Percentiles rank a stretch among this genome's conserved stretches.
phyloP scores from a whole-genome alignment of 768 basidiomycete genomes.

The Boletellus sp. region DNA sequence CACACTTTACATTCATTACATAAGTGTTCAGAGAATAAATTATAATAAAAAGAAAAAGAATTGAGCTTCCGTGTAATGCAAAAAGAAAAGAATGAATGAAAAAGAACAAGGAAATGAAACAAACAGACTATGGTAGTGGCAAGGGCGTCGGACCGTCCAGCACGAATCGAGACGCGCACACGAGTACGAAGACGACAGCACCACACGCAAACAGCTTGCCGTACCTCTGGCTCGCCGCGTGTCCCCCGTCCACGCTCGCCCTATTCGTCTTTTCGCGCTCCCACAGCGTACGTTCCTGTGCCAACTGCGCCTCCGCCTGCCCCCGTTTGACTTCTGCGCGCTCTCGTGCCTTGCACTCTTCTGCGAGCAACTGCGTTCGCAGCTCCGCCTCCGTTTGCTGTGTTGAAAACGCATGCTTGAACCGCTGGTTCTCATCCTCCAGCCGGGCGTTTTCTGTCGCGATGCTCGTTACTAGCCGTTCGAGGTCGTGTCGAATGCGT shows the following conservation, averaged over 20 bases:
- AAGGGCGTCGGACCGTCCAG: constrained; percentile 2
- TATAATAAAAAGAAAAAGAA: background rate
- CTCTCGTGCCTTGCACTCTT: constrained; percentile 18
- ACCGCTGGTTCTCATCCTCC: constrained; percentile 19
- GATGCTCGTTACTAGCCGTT: constrained; percentile 36
- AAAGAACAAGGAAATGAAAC: no score
- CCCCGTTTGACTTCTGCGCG: constrained; percentile 15
- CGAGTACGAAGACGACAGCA: constrained; percentile 12
- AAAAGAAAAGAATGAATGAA: no score
- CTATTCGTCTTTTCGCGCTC: constrained; percentile 3
- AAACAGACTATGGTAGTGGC: background rate
- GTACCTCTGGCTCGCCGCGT: background rate
- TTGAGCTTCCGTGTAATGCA: no score
- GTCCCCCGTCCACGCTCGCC: background rate
- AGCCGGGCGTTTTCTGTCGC: constrained; percentile 32
- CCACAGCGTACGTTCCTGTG: constrained; percentile 10
- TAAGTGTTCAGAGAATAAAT: no score
- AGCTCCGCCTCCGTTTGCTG: constrained; percentile 13
- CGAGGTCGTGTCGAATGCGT: constrained; percentile 39
- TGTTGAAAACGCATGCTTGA: constrained; percentile 7
- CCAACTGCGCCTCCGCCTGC: constrained; percentile 15
- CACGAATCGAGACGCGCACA: constrained; percentile 13
- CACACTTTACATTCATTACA: no score
- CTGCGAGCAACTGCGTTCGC: constrained; percentile 14
- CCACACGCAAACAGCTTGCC: constrained; percentile 12